Conservation (phyloP, 495 filamentous ascomycete genomes). For the Podospora conica region DNA sequence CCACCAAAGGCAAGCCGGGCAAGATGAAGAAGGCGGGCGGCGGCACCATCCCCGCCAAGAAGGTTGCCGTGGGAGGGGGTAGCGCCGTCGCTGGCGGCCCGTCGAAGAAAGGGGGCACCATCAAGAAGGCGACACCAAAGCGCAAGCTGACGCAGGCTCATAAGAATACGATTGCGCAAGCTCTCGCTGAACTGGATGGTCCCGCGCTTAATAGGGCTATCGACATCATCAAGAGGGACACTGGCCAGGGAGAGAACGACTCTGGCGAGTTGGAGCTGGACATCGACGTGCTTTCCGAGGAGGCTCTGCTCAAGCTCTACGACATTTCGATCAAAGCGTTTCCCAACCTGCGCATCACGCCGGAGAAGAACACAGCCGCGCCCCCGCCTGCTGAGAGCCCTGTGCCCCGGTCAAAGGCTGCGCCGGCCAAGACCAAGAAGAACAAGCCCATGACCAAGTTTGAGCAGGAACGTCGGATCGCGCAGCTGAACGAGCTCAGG, state of each 20-base stretch:
- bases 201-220: conserved; percentile 70
- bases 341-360: conserved; percentile 44
- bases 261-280: conserved; percentile 87
- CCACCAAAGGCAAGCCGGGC: conserved; percentile 32
- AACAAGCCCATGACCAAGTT: conserved; percentile 97
- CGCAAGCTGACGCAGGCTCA: conserved; percentile 61
- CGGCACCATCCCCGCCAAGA: conserved; percentile 23
- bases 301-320: conserved; percentile 68
- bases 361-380: conserved; percentile 23
- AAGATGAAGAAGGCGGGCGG: conserved; percentile 33
- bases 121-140: conserved; percentile 43
- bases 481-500: conserved; percentile 60
- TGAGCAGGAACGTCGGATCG: conserved; percentile 87
- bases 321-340: conserved; percentile 66
- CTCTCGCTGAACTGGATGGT: conserved; percentile 68
- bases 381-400: conserved; percentile 29
- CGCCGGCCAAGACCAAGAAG: conserved; percentile 74
- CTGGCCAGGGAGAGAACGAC: conserved; percentile 69
- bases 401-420: conserved; percentile 36
- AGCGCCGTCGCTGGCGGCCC: conserved; percentile 26
- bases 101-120: conserved; percentile 39
- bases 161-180: conserved; percentile 79
- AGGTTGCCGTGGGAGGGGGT: conserved; percentile 19
- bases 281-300: conserved; percentile 73
- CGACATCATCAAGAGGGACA: conserved; percentile 84